Base-by-base conservation (phyloP, 2,329 filamentous ascomycete genomes). In the Xylaria sp. region DNA sequence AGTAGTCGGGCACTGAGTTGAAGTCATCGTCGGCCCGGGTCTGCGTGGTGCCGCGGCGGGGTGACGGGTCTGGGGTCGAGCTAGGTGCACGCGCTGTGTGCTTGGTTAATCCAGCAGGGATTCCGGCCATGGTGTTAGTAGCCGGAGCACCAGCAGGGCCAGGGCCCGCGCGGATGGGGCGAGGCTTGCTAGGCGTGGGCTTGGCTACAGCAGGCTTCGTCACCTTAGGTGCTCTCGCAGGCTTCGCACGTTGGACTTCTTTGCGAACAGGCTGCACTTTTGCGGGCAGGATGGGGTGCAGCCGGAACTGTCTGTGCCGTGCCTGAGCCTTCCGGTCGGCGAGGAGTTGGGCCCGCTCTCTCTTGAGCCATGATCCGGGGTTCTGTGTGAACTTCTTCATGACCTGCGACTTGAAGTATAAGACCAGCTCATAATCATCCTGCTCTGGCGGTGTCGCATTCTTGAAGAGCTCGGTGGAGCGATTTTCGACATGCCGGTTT, bases 11-110 rank as follows among this genome's bases (percentile, higher is more conserved):
- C 39, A 97, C 84, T 3, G 89, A 84, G 55, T 86, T 84, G 80
- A 93, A 97, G 79, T 97, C 91, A 78, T 92, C 93, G 78, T 97
- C 93, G 79, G 96, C 93, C 41, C 92, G 87, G 75, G 90, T 94
- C 20, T 89, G 88, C 31, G 89, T 88, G 23, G 88, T 81, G 56
- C 83, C 80, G 75, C 89, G 79, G 54, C 84, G 83, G 73, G 80
- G 74, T 72, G 84, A 75, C 1, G 85, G 83, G 72, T 88, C 85
- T 6, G 86, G 85, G 7, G 84, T 86, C 28, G 80, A 78, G 75
- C 83, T 85, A 61, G 82, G 69, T 5, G 64, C 70, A 12, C 75
- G 74, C 46, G 78, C 75, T 46, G 78, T 71, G 62, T 78, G 77
- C 51, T 67, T 76, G 43, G 75, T 74, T 62, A 76, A 76, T 20